phyloP scores from a whole-genome alignment of 768 basidiomycete species.

The Boletus bicolor region DNA sequence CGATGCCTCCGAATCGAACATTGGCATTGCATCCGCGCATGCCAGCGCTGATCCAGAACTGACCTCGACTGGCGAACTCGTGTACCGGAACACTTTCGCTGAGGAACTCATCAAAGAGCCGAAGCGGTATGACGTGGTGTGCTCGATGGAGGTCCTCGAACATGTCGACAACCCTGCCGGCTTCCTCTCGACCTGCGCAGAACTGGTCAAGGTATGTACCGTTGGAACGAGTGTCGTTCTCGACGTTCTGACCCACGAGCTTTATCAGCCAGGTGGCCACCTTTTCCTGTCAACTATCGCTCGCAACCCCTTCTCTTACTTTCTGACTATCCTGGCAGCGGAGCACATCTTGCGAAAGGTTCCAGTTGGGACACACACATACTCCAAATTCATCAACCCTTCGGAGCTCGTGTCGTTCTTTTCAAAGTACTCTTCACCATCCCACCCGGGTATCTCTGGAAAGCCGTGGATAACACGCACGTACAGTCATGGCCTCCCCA shows the following conservation, averaged over 20 bases:
- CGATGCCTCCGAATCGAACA: constrained; percentile 87
- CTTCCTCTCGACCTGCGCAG: constrained; percentile 79
- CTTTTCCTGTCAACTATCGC: constrained; percentile 95
- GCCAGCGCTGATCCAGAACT: constrained; percentile 74
- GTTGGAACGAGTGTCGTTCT: neutral
- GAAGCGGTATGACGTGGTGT: constrained; percentile 84
- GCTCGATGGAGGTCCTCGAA: constrained; percentile 97
- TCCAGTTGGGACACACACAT: constrained; percentile 84
- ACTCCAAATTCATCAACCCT: constrained; percentile 86
- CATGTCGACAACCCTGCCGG: constrained; percentile 90
- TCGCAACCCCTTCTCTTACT: constrained; percentile 71
- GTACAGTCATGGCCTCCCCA: constrained; percentile 45
- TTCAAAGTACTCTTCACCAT: constrained; percentile 45
- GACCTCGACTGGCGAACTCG: constrained; percentile 36
- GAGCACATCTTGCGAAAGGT: constrained; percentile 82
- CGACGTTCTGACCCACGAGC: constrained; percentile 1
- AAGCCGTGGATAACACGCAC: constrained; percentile 61
- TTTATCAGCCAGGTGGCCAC: constrained; percentile 83
- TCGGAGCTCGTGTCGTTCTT: constrained; percentile 85
- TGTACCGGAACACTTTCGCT: constrained; percentile 71
- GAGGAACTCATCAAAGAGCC: constrained; percentile 67
- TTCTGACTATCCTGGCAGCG: constrained; percentile 72
- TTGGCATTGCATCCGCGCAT: constrained; percentile 80
- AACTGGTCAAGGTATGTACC: constrained; percentile 76
- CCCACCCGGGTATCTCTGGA: constrained; percentile 3